Evolutionary conservation across 306 rosid species (phyloP).

Genomic region (Casuarina equisetifolia): DNA sequence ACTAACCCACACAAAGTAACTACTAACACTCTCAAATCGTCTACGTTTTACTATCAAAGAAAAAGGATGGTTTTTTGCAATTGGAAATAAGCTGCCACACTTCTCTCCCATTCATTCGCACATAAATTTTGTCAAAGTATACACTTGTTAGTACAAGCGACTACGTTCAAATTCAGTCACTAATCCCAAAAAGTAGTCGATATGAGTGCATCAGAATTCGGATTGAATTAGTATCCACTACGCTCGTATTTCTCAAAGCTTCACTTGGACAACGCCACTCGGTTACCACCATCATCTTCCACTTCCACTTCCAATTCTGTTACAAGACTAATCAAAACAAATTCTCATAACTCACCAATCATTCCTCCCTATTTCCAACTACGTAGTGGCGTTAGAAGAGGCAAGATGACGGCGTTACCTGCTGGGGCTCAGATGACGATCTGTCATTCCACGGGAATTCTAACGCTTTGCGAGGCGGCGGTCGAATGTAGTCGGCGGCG

Average conservation of each 20-base stretch:
- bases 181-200: too few relatives aligned
- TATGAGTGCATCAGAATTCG: too few relatives aligned
- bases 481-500: constrained; percentile 63
- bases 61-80: not conserved
- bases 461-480: constrained; percentile 69
- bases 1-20: not conserved
- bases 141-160: too few relatives aligned
- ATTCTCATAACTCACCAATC: not conserved
- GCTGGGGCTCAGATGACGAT: constrained; percentile 63
- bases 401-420: constrained; percentile 37
- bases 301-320: not conserved
- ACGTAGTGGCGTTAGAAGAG: not conserved
- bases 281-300: too few relatives aligned
- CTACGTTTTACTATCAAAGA: not conserved
- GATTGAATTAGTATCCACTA: too few relatives aligned
- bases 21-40: not conserved
- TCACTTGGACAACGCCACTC: too few relatives aligned
- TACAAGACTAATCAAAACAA: not conserved
- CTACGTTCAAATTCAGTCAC: too few relatives aligned
- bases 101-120: not conserved
- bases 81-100: not conserved
- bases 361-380: not conserved
- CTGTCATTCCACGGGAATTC: constrained; percentile 53
- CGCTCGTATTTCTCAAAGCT: too few relatives aligned
- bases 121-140: not conserved